Percentiles rank a stretch among this genome's conserved stretches.
phyloP scores from a whole-genome alignment of 75 land plant species.

The Cupressus sempervirens region DNA sequence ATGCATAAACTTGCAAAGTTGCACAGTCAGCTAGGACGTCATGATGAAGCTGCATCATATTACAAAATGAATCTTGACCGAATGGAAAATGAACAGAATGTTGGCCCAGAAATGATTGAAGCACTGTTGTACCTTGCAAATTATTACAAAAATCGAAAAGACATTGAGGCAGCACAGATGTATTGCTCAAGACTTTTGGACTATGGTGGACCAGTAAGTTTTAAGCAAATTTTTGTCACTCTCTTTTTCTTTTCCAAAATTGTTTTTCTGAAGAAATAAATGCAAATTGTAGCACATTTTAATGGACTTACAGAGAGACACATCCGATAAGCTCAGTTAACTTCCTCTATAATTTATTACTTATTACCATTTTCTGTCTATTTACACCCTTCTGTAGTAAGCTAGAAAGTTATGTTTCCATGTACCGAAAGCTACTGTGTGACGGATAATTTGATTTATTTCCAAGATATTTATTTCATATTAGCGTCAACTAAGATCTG shows the following conservation, averaged over 20 bases:
- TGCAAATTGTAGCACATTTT: background rate
- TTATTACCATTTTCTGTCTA: background rate
- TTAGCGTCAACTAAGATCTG: background rate
- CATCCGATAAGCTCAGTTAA: background rate
- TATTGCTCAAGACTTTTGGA: slow-evolving; percentile 86
- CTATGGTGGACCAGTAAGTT: slow-evolving; percentile 83
- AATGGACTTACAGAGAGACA: background rate
- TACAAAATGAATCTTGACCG: slow-evolving; percentile 92
- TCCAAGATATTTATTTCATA: background rate
- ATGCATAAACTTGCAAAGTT: slow-evolving; percentile 81
- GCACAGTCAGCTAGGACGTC: slow-evolving; percentile 60
- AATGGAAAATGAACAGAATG: slow-evolving; percentile 91
- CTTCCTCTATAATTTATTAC: background rate
- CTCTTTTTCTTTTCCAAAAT: background rate
- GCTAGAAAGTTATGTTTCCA: background rate
- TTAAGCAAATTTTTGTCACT: background rate
- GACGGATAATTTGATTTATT: background rate
- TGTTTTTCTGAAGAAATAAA: background rate
- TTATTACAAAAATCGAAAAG: slow-evolving; percentile 56
- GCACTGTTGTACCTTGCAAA: slow-evolving; percentile 76
- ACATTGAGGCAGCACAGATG: slow-evolving; percentile 73
- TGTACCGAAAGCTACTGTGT: background rate
- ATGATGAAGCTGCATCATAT: slow-evolving; percentile 79
- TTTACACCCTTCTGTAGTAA: background rate
- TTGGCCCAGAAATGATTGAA: slow-evolving; percentile 81